Evolutionary conservation across 2,329 filamentous ascomycete species (phyloP).

Genomic region (Gnomoniopsis sp.): DNA sequence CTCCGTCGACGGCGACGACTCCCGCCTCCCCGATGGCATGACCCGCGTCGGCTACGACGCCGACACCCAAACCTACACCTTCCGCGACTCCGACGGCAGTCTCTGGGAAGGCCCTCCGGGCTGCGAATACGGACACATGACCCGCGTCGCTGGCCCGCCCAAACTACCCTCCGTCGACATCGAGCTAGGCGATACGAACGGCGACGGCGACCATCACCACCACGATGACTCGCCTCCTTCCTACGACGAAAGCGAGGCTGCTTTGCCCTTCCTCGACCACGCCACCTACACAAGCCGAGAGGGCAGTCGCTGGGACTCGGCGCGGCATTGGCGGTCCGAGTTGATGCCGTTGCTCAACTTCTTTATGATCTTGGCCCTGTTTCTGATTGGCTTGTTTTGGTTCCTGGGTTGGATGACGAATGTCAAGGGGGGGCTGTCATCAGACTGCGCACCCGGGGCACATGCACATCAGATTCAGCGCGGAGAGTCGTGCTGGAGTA

Average conservation of each 20-base stretch:
- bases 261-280: conserved; percentile 13
- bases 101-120: conserved; percentile 45
- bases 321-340: conserved; percentile 47
- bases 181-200: conserved; percentile 11
- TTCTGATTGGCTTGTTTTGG: conserved; percentile 48
- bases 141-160: conserved; percentile 32
- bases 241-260: conserved; percentile 17
- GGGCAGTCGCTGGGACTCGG: conserved; percentile 18
- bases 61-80: conserved; percentile 45
- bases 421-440: conserved; percentile 15
- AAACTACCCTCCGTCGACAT: conserved; percentile 11
- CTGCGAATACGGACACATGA: conserved; percentile 42
- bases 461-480: conserved; percentile 36
- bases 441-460: conserved; percentile 25
- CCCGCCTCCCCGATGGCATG: conserved; percentile 47
- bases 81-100: conserved; percentile 38
- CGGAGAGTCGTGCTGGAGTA: conserved; percentile 52
- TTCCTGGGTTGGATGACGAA: conserved; percentile 32
- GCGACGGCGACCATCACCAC: conserved; percentile 21
- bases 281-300: neutral
- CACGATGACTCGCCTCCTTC: conserved; percentile 15
- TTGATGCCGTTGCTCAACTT: conserved; percentile 57
- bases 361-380: conserved; percentile 49
- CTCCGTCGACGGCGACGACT: conserved; percentile 31
- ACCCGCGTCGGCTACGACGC: conserved; percentile 48